Base-by-base conservation (phyloP, 805 yeast genomes). In the Saturnispora galanensis region DNA sequence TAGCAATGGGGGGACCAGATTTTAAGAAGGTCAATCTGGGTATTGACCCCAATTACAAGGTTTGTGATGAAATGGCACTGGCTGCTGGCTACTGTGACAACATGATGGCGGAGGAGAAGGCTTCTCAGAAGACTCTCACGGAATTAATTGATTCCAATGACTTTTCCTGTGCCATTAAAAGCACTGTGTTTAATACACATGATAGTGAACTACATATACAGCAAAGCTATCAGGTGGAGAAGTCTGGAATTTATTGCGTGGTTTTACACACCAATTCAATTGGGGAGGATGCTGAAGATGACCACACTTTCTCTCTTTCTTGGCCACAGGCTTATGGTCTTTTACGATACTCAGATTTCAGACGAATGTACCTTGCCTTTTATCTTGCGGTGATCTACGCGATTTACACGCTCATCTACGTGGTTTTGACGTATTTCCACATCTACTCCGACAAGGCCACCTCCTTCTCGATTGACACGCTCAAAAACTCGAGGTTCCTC, bases 301-400 rank as follows among this genome's bases (percentile, higher is more conserved):
- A 18, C 15, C 1, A 13, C 11, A 10, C 5, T 5, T 21, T 39
- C 12, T 3, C 9, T 5, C 26, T 32, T n/a, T 58, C 55, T 37
- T 63, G 67, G 67, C 49, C 44, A 15, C 66, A 62, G 46, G 48
- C 60, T 6, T 60, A 50, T 46, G 67, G 67, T 31, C 41, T 49
- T 33, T 48, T 63, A 33, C 37, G 56, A n/a, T 55, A 54, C 5
- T 51, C 55, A 9, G 66, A 63, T 38, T 63, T 57, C 39, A 50
- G 50, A 21, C 51, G 52, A 40, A 36, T 63, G 38, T 56, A 53
- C 35, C 38, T 56, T 17, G 50, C 55, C 21, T 47, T 58, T 17
- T 31, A 45, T n/a, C 45, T 62, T 46, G 32, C 52, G n/a, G 6
- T 53, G 4, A 26, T 50, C 11, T 61, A 63, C 46, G n/a, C 46